Conservation (phyloP, 495 filamentous ascomycete genomes). For the Aspergillus sclerotiicarbonarius region DNA sequence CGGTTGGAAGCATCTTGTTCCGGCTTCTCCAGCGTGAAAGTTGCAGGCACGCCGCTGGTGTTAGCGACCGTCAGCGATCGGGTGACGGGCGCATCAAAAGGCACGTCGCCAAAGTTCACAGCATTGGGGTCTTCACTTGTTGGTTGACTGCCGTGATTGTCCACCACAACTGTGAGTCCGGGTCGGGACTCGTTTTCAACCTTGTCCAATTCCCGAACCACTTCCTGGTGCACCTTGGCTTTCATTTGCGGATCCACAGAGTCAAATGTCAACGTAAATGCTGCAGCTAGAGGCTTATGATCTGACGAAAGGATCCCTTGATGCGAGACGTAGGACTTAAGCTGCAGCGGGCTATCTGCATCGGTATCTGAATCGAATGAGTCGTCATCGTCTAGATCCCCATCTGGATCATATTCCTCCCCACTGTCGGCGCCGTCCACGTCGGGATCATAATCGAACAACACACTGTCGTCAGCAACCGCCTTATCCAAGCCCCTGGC, state of each 20-base stretch:
- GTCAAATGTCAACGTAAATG: conserved; percentile 80
- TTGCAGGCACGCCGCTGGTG: conserved; percentile 75
- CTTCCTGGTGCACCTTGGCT: conserved; percentile 77
- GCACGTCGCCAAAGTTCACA: conserved; percentile 73
- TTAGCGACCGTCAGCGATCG: conserved; percentile 83
- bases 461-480: conserved; percentile 73
- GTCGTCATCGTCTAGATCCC: conserved; percentile 21
- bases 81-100: conserved; percentile 61
- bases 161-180: conserved; percentile 78
- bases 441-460: conserved; percentile 90
- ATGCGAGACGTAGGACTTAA: conserved; percentile 81
- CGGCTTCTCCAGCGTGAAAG: conserved; percentile 70
- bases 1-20: conserved; percentile 42
- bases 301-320: conserved; percentile 89
- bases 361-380: conserved; percentile 19
- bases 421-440: conserved; percentile 63
- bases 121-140: conserved; percentile 46
- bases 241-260: conserved; percentile 81
- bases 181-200: conserved; percentile 92
- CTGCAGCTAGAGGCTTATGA: conserved; percentile 84
- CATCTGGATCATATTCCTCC: conserved; percentile 54
- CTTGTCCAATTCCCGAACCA: conserved; percentile 83
- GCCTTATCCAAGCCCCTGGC: conserved; percentile 71
- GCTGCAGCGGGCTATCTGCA: conserved; percentile 49
- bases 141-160: conserved; percentile 45